These are phyloP conservation scores for Cladorrhinum samala DNA, from an alignment of 495 filamentous ascomycete genomes.

Conservation along the genomic window DNA sequence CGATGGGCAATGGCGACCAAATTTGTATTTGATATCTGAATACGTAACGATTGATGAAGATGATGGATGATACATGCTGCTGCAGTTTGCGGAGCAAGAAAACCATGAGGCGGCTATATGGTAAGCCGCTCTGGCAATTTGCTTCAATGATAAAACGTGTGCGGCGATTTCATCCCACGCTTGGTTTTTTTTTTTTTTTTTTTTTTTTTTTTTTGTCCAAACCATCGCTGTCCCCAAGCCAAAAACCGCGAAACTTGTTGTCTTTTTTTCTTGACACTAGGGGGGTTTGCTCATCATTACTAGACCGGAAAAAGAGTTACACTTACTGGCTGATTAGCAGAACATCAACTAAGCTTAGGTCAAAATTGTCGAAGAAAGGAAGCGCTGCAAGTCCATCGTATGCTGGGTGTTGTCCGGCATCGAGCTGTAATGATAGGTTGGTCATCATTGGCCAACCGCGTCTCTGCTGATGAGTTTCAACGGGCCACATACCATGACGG, in stretches of 20 bases:
- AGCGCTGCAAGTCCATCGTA: conserved; percentile 90
- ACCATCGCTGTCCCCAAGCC: conserved; percentile 18
- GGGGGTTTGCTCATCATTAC: no score
- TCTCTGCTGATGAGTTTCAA: neutral
- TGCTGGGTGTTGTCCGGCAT: conserved; percentile 95
- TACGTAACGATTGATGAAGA: conserved; percentile 19
- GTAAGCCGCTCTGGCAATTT: conserved; percentile 4
- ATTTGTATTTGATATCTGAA: conserved; percentile 35
- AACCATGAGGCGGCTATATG: neutral
- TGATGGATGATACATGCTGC: conserved; percentile 22
- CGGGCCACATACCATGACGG: conserved; percentile 75
- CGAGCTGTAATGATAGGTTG: conserved; percentile 57
- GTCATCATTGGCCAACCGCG: conserved; percentile 13
- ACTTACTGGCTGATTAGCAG: conserved; percentile 96
- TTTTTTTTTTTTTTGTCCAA: conserved; percentile 14
- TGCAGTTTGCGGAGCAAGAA: conserved; percentile 4
- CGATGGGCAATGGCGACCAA: conserved; percentile 23
- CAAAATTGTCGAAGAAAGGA: conserved; percentile 97
- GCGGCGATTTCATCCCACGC: no score
- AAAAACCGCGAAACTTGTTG: conserved; percentile 10
- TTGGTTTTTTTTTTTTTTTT: no score
- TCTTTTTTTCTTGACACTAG: neutral
- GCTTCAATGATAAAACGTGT: no score
- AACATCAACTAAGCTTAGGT: conserved; percentile 93
- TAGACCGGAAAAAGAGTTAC: conserved; percentile 15